Base-by-base conservation (phyloP, 345 rosid genomes). In the Toxicodendron radicans region DNA sequence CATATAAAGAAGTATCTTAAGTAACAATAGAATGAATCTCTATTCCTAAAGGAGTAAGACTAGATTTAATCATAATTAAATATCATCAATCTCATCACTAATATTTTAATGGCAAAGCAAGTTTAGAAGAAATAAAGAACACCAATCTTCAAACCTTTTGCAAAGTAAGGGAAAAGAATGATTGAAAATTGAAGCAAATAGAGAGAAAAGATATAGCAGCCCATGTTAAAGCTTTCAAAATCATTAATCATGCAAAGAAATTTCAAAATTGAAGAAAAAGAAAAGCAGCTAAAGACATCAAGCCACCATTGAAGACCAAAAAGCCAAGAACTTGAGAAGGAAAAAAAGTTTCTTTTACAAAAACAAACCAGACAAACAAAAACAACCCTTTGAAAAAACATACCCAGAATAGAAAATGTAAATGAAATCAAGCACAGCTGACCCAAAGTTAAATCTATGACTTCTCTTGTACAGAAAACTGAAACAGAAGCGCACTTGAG, bases 1-100 rank as follows among this genome's bases (percentile, higher is more conserved):
- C 68, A 72, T 21, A 32, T 64, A 46, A 65, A 62, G 76, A 77
- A 77, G 71, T 18, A 58, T 59, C 7, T 30, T 48, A 72, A 59
- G 53, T 16, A 58, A 12, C 10, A 71, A 27, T 9, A 59, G 45
- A 71, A 33, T 10, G 11, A 59, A 45, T 24, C 51, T 13, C 54
- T 32, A 30, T 72, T 20, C 75, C 45, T 51, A 49, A 48, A 72
- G 32, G 10, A 49, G 67, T 32, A 49, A 20, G 4, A 62, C 20
- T 51, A 49, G 75, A 72, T 61, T 49, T 60, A 18, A 33, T 32
- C 49, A 48, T 49, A 49, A 61, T 33, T 72, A 18, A 49, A 4
- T 2, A 17, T 46, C 74, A 59, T 27, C 45, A 46, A 46, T 17
- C 24, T 24, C 23, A 0, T 24, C 23, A 0, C 17, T 24, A 38